Evolutionary conservation across 2,329 filamentous ascomycete species (phyloP).

Genomic region (Niveomyces coronatus): DNA sequence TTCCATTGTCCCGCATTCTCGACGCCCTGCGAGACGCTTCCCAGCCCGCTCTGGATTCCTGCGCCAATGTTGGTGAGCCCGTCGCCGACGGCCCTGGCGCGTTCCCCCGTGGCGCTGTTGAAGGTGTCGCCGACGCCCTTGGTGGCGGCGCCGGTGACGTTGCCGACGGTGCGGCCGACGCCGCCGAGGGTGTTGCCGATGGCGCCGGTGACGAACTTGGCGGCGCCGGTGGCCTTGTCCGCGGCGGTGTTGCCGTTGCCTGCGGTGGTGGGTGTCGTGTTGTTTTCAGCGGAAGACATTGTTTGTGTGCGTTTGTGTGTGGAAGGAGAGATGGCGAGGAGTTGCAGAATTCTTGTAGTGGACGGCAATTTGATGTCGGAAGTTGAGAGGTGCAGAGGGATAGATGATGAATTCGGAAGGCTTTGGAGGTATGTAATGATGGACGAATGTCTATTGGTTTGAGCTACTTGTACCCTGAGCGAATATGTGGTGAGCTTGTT

Average conservation of each 20-base stretch:
- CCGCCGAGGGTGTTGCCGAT: slow-evolving; percentile 32
- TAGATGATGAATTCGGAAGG: too few relatives aligned
- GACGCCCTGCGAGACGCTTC: slow-evolving; percentile 40
- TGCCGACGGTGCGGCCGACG: slow-evolving; percentile 29
- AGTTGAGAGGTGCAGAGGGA: too few relatives aligned
- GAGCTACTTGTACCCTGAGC: too few relatives aligned
- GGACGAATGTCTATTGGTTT: too few relatives aligned
- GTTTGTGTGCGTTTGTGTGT: slow-evolving; percentile 1
- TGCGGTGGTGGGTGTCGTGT: slow-evolving; percentile 13
- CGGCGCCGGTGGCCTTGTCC: slow-evolving; percentile 23
- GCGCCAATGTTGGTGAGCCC: slow-evolving; percentile 41
- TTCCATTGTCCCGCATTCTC: slow-evolving; percentile 51
- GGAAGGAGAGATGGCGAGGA: too few relatives aligned
- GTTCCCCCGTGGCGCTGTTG: slow-evolving; percentile 40
- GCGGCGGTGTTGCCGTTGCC: slow-evolving; percentile 16
- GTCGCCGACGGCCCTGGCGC: slow-evolving; percentile 45
- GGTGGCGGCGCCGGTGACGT: slow-evolving; percentile 39
- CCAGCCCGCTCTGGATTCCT: slow-evolving; percentile 41
- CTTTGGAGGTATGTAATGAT: too few relatives aligned
- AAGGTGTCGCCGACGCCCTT: slow-evolving; percentile 47
- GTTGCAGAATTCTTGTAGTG: too few relatives aligned
- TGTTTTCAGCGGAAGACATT: slow-evolving; percentile 11
- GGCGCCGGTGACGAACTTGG: slow-evolving; percentile 29
- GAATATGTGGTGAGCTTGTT: too few relatives aligned
- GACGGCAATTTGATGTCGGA: too few relatives aligned